Evolutionary conservation across 2,329 filamentous ascomycete genomes (phyloP).

Genomic region (Aureobasidium pullulans): DNA sequence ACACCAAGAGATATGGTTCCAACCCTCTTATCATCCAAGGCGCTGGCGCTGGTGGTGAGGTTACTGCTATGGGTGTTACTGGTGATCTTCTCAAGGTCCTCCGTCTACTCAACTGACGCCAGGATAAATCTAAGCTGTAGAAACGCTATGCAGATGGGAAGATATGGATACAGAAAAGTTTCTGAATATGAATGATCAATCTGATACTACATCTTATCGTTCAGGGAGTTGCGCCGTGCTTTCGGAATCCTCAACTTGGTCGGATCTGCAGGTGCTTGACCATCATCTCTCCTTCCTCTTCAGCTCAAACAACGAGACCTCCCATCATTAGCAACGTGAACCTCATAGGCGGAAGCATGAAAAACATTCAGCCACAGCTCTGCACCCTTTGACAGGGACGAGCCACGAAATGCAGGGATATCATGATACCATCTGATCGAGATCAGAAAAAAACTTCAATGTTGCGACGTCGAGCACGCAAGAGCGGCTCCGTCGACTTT

Average conservation of each 20-base stretch:
- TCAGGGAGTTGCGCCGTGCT: too few species aligned
- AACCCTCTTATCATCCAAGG: constrained; percentile 94
- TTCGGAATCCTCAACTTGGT: too few species aligned
- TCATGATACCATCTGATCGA: constrained; percentile 2
- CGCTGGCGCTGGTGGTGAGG: constrained; percentile 82
- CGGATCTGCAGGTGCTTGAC: too few species aligned
- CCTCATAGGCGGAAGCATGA: background rate
- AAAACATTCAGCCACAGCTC: background rate
- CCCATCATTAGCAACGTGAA: too few species aligned
- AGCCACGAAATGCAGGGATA: background rate
- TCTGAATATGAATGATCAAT: background rate
- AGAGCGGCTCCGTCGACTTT: constrained; percentile 2
- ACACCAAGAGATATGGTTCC: constrained; percentile 85
- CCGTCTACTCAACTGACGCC: constrained; percentile 48
- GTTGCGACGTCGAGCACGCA: constrained; percentile 7
- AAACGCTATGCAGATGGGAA: background rate
- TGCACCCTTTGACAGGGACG: background rate
- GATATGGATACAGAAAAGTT: background rate
- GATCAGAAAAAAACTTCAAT: background rate
- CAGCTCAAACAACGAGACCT: too few species aligned
- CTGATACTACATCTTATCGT: too few species aligned
- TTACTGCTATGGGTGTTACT: constrained; percentile 98
- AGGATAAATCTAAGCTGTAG: background rate
- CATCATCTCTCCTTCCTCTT: too few species aligned
- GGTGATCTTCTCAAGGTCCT: constrained; percentile 86